Evolutionary conservation across 2,329 filamentous ascomycete genomes (phyloP), one percentile per base, ranked within the genome.

Genomic region (Zasmidium citrigriseum): DNA sequence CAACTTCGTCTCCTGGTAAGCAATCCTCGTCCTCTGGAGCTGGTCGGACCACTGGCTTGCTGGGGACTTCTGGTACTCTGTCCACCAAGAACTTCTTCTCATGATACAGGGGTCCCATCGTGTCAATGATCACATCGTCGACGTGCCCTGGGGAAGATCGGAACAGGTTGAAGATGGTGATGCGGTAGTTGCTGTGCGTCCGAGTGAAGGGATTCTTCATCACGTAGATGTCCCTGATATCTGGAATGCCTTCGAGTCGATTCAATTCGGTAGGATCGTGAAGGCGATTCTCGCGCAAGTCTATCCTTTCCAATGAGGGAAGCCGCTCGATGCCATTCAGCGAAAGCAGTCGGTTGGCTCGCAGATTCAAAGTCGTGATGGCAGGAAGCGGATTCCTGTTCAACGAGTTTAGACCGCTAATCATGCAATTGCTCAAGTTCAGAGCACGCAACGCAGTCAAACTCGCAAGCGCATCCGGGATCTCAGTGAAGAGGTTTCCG

Each of bases 361-460:
- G 88, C 55, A 99, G 83, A 70, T 98, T 98, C 57, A 99, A 80
- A 1, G 93, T 93, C 1, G 90, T 96, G 62, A 99, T 96, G 20
- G 95, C 93, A 24, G 95, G 93, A 4, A 99, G 82, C 12, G 95
- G 91, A 68, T 89, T 95, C 63, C 89, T 87, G 1, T 87, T 87
- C 45, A 99, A 80, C 1, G 93, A 96, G 68, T 96, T 90, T 56
- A 99, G 81, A 16, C 92, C 95, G 67, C 93, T 90, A 63, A 99
- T 98, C 93, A 98, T 97, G 81, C 93, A 98, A 69, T 96, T 90
- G 3, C 93, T 96, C 23, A 99, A 82, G 69, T 99, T 98, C 54
- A 99, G 79, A 22, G 95, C 93, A 64, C 93, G 87, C n/a, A 99
- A 83, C 24, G 91, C 89, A 20, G 91, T 92, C 58, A 99, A 80